Conservation (phyloP, 768 basidiomycete species). For the Psilocybe subaeruginosa region DNA sequence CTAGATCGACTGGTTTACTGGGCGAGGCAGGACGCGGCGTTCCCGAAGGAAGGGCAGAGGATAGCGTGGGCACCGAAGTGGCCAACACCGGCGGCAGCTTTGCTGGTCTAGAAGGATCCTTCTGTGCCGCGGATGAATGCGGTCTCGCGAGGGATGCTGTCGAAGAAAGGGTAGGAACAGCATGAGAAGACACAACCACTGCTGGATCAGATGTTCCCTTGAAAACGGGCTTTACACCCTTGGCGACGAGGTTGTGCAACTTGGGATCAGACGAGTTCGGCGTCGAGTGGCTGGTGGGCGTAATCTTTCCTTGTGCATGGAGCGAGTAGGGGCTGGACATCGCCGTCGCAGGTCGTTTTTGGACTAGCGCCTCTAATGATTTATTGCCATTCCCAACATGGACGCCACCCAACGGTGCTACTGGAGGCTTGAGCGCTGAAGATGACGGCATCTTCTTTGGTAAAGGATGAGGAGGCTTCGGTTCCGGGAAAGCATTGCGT, state of each 20-base stretch:
- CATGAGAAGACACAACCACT: conserved; percentile 70
- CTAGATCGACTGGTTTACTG: conserved; percentile 49
- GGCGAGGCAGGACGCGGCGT: conserved; percentile 24
- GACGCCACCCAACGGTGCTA: conserved; percentile 7
- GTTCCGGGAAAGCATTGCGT: conserved; percentile 6
- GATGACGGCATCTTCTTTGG: conserved; percentile 17
- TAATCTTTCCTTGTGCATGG: conserved; percentile 9
- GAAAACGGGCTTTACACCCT: conserved; percentile 39
- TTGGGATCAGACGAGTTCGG: conserved; percentile 20
- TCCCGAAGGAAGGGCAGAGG: conserved; percentile 18
- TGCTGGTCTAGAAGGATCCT: conserved; percentile 13
- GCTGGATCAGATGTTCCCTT: conserved; percentile 75
- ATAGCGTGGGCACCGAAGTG: conserved; percentile 5
- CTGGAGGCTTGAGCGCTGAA: conserved; percentile 5
- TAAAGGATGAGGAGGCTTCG: conserved; percentile 5
- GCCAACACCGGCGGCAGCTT: conserved; percentile 34
- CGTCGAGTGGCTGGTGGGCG: conserved; percentile 18
- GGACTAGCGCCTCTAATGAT: conserved; percentile 16
- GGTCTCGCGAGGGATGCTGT: conserved; percentile 74
- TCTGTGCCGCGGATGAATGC: conserved; percentile 8
- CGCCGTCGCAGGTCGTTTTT: conserved; percentile 19
- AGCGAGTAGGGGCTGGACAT: conserved; percentile 16
- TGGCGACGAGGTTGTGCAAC: conserved; percentile 18
- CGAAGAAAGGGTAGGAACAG: conserved; percentile 71
- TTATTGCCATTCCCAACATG: conserved; percentile 10